Percentiles rank a stretch among this genome's conserved stretches.
phyloP scores from a whole-genome alignment of 108 stramenopile species.

The Conticribra guillardii region DNA sequence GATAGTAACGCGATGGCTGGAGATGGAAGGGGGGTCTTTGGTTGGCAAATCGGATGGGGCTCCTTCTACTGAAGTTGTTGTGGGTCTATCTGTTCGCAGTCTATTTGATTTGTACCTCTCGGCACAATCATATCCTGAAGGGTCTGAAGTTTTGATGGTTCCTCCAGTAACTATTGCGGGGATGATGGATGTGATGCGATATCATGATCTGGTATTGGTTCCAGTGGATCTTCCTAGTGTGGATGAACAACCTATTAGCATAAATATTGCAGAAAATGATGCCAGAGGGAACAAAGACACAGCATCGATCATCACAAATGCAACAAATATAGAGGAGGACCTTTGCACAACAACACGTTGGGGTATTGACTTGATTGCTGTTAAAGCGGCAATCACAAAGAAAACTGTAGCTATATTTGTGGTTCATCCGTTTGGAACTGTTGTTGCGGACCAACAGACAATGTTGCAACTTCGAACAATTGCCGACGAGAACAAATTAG shows the following conservation, averaged over 20 bases:
- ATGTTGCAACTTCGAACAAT: constrained; percentile 52
- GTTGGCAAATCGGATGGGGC: not conserved
- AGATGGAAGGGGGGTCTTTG: not conserved
- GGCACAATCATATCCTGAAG: constrained; percentile 53
- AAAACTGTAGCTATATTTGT: constrained; percentile 83
- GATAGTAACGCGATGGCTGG: constrained; percentile 27
- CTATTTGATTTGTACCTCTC: constrained; percentile 77
- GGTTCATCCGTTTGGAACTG: constrained; percentile 82
- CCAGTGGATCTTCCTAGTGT: constrained; percentile 64
- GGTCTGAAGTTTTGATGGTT: constrained; percentile 71
- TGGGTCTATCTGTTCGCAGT: constrained; percentile 77
- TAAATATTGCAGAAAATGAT: not conserved
- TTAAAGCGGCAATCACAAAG: constrained; percentile 56
- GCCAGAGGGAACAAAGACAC: constrained; percentile 10
- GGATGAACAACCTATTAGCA: not conserved
- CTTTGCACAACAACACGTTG: constrained; percentile 6
- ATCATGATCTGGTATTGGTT: constrained; percentile 63
- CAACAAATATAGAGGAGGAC: no score
- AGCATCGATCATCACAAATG: constrained; percentile 7
- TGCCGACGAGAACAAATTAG: constrained; percentile 52
- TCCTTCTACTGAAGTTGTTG: constrained; percentile 50
- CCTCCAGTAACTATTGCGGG: constrained; percentile 82
- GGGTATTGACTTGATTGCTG: constrained; percentile 48
- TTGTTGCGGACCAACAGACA: constrained; percentile 25
- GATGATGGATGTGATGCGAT: constrained; percentile 68